phyloP scores from a whole-genome alignment of 148 eudicot species.

The Nepenthes mirabilis region DNA sequence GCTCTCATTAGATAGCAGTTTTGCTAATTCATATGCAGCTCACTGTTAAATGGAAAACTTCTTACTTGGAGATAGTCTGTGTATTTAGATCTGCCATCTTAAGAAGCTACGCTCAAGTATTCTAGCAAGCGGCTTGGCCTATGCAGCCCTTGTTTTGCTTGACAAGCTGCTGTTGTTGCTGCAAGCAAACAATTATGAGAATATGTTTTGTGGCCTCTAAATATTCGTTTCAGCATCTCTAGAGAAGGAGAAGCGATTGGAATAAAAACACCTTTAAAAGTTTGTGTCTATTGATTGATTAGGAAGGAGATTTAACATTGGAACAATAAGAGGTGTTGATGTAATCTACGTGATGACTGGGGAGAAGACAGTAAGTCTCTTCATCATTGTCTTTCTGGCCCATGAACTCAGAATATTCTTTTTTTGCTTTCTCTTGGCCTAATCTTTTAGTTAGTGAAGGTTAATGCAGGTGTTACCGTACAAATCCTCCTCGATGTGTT shows the following conservation, averaged over 20 bases:
- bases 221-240: not conserved
- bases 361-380: constrained; percentile 36
- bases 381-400: not conserved
- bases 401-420: not conserved
- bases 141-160: not conserved
- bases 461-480: constrained; percentile 48
- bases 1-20: too few relatives aligned
- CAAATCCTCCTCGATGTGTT: constrained; percentile 37
- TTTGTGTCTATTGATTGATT: constrained; percentile 1
- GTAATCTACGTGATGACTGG: constrained; percentile 46
- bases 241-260: not conserved
- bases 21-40: too few relatives aligned
- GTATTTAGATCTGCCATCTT: too few relatives aligned
- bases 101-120: too few relatives aligned
- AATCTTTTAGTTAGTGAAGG: constrained; percentile 6
- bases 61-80: too few relatives aligned
- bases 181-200: too few relatives aligned
- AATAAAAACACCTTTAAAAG: not conserved
- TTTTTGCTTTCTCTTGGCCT: not conserved
- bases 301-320: constrained; percentile 54
- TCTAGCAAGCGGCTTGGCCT: too few relatives aligned
- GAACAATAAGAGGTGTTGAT: constrained; percentile 36
- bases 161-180: too few relatives aligned
- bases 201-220: too few relatives aligned
- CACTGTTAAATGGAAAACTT: too few relatives aligned